Percentiles rank a stretch among this genome's conserved stretches.
Conservation (phyloP, 1,284 basidiomycete genomes). For the Sanghuangporus weigelae region DNA sequence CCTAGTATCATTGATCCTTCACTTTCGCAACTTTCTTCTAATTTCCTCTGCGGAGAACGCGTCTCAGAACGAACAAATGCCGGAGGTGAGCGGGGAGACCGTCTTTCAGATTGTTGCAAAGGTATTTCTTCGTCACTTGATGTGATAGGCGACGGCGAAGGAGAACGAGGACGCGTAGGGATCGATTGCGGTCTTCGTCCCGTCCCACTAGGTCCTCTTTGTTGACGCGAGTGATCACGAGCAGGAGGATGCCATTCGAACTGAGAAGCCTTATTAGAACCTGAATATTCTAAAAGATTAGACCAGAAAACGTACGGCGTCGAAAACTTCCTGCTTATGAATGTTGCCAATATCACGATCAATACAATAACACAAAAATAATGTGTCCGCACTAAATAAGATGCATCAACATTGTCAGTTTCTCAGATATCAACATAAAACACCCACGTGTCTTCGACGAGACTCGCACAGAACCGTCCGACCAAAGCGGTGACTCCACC, state of each 20-base stretch:
- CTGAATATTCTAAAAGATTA: not conserved
- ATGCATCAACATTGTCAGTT: not conserved
- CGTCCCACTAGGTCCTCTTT: not conserved
- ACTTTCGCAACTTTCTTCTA: conserved; percentile 11
- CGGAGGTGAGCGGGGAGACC: not conserved
- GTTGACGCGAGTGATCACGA: not conserved
- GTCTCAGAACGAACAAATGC: not conserved
- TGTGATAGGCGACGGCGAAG: not conserved
- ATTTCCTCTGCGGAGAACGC: not conserved
- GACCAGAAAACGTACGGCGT: conserved; percentile 40
- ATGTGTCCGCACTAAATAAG: conserved; percentile 57
- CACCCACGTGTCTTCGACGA: conserved; percentile 73
- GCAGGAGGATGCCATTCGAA: conserved; percentile 16
- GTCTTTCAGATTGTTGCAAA: not conserved
- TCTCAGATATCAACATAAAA: not conserved
- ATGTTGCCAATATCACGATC: conserved; percentile 69
- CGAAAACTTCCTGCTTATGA: conserved; percentile 63
- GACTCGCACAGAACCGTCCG: conserved; percentile 76
- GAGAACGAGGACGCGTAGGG: not conserved
- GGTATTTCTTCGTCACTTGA: conserved; percentile 9
- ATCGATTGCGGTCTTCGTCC: not conserved
- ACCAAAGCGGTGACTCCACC: conserved; percentile 79
- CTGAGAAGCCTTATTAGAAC: not conserved
- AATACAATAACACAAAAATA: conserved; percentile 88
- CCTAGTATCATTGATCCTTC: conserved; percentile 15